Evolutionary conservation across 1,139 yeast species (phyloP).

Genomic region (Sporopachydermia cereana): DNA sequence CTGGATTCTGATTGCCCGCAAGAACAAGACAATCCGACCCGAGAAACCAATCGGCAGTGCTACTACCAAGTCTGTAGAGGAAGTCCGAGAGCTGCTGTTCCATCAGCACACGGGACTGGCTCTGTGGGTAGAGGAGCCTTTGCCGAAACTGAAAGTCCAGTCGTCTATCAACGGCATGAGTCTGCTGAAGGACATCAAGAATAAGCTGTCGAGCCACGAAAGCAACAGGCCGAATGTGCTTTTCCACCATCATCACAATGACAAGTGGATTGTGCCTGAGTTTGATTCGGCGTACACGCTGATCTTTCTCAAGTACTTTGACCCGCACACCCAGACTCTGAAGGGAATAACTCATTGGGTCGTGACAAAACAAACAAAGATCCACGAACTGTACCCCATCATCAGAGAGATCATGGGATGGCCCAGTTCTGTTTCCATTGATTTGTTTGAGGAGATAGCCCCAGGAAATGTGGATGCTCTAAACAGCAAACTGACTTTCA

Average conservation of each 20-base stretch:
- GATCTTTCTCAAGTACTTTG: slow-evolving; percentile 63
- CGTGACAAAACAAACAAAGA: slow-evolving; percentile 37
- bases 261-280: slow-evolving; percentile 8
- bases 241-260: slow-evolving; percentile 5
- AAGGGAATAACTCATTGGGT: slow-evolving; percentile 54
- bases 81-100: slow-evolving; percentile 32
- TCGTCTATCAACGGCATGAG: slow-evolving; percentile 16
- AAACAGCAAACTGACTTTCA: slow-evolving; percentile 33
- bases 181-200: slow-evolving; percentile 7
- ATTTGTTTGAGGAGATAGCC: slow-evolving; percentile 60
- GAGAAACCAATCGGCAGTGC: slow-evolving; percentile 37
- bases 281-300: slow-evolving; percentile 32
- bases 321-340: slow-evolving; percentile 40
- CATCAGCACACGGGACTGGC: slow-evolving; percentile 22
- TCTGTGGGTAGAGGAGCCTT: slow-evolving; percentile 35
- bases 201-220: slow-evolving; percentile 6
- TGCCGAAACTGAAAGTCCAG: slow-evolving; percentile 12
- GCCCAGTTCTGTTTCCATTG: slow-evolving; percentile 28
- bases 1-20: slow-evolving; percentile 57
- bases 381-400: slow-evolving; percentile 34
- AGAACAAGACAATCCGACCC: slow-evolving; percentile 64
- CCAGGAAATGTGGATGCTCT: slow-evolving; percentile 48
- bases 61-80: slow-evolving; percentile 30
- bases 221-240: background rate
- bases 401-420: slow-evolving; percentile 38